Evolutionary conservation across 2,329 filamentous ascomycete genomes (phyloP), one percentile per base, ranked within the genome.

Genomic region (Nemania bipapillata): DNA sequence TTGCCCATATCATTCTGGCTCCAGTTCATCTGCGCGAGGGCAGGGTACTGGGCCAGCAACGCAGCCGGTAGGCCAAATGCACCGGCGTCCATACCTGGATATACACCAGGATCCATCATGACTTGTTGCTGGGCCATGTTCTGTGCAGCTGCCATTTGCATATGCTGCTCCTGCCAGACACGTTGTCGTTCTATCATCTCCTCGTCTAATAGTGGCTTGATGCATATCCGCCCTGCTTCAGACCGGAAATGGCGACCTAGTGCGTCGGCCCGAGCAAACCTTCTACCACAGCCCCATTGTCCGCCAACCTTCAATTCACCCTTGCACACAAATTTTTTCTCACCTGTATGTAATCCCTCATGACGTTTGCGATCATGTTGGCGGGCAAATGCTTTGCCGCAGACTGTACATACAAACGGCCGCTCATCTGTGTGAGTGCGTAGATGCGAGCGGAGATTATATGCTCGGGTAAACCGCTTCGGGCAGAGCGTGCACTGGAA

Each of bases 321-420:
- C 74, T 93, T 94, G 82, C 96, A 99, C 7, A 98, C 92, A 78
- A 98, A 99, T 78, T 97, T 98, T 88, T 98, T 99, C 83, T 99
- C 96, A 49, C 96, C 96, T 0, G 93, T 96, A 77, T 99, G 96
- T 49, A 99, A 84, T 45, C 95, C 94, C 82, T 99, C 96, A 80
- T 99, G 96, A 45, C 96, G 91, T 81, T 99, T 99, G 53, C 96
- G 91, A 79, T 99, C 96, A 78, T 99, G 96, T 78, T 99, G 96
- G 28, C 96, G 91, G 5, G 96, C 96, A 81, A 99, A 99, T 0
- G 96, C 96, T 80, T 99, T 99, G 60, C 93, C 93, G 74, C 96
- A 99, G 8, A 98, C 93, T 0, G 93, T 97, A 78, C 96, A 99
- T 2, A 98, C 95, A 77, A 98, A 99, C 0, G 96, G 96, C 55